Percentiles rank a stretch among this genome's conserved stretches.
These are phyloP conservation scores for Manihot esculenta DNA, from an alignment of 441 rosid species.

Conservation along the genomic window DNA sequence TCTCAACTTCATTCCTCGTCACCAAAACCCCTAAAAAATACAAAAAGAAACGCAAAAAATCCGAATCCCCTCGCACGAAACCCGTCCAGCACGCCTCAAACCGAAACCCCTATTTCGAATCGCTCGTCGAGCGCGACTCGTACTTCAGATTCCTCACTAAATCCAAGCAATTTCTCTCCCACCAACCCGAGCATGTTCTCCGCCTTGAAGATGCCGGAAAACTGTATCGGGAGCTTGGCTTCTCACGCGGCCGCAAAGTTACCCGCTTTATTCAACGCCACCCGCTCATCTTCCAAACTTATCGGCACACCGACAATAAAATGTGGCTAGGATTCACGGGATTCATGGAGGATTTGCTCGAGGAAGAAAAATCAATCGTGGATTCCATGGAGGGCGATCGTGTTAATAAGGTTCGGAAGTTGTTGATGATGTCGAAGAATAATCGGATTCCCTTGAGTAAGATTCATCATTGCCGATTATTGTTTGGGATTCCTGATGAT, in stretches of 20 bases:
- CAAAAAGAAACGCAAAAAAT: constrained; percentile 49
- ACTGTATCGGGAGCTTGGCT: constrained; percentile 77
- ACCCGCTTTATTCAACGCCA: constrained; percentile 53
- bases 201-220: constrained; percentile 78
- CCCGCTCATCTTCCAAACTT: constrained; percentile 56
- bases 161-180: constrained; percentile 60
- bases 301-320: constrained; percentile 63
- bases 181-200: constrained; percentile 60
- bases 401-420: constrained; percentile 53
- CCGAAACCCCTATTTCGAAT: constrained; percentile 50
- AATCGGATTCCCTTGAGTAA: constrained; percentile 68
- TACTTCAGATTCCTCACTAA: constrained; percentile 60
- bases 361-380: constrained; percentile 49
- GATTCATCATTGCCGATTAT: constrained; percentile 60
- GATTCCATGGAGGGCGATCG: constrained; percentile 65
- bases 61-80: constrained; percentile 63
- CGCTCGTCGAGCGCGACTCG: constrained; percentile 56
- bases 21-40: constrained; percentile 70
- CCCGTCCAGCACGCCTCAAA: constrained; percentile 52
- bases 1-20: constrained; percentile 80
- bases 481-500: constrained; percentile 86
- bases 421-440: constrained; percentile 71
- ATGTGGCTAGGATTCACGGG: constrained; percentile 76
- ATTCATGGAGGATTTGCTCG: constrained; percentile 58
- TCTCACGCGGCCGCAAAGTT: constrained; percentile 88